These are phyloP conservation scores for Gorgonomyces haynaldii DNA, from an alignment of 192 early-diverging fungal genomes.

Conservation along the genomic window DNA sequence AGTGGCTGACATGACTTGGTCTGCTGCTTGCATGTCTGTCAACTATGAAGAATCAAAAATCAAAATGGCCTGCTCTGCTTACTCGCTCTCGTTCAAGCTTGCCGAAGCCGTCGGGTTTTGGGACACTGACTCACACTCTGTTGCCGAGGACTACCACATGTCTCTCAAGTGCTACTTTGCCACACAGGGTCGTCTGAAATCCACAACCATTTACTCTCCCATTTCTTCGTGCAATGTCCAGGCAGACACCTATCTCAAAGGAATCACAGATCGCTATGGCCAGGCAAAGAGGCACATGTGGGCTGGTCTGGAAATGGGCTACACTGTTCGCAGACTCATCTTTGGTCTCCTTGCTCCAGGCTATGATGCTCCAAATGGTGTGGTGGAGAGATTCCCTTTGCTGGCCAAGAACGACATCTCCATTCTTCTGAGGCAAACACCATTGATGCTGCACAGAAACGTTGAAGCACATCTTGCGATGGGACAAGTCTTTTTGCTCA, in stretches of 20 bases:
- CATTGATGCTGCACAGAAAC: slow-evolving; percentile 15
- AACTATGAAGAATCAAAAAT: slow-evolving; percentile 39
- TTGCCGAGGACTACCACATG: slow-evolving; percentile 65
- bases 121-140: slow-evolving; percentile 48
- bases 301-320: slow-evolving; percentile 47
- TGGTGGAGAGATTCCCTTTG: slow-evolving; percentile 3
- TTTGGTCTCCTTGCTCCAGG: slow-evolving; percentile 18
- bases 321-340: slow-evolving; percentile 26
- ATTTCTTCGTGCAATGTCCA: slow-evolving; percentile 36
- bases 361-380: slow-evolving; percentile 8
- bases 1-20: slow-evolving; percentile 54
- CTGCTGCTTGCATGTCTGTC: slow-evolving; percentile 50
- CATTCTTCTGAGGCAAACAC: slow-evolving; percentile 8
- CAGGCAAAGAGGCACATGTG: slow-evolving; percentile 58
- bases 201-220: slow-evolving; percentile 51
- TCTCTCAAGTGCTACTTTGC: slow-evolving; percentile 55
- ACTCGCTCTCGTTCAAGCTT: slow-evolving; percentile 51
- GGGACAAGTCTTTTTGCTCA: slow-evolving; percentile 24
- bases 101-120: slow-evolving; percentile 52
- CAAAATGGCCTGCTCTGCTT: slow-evolving; percentile 54
- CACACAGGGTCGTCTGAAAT: slow-evolving; percentile 40
- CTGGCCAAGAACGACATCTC: neutral
- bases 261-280: slow-evolving; percentile 42
- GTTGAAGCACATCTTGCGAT: slow-evolving; percentile 25
- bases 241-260: slow-evolving; percentile 31